Percentiles rank a stretch among this genome's conserved stretches.
These are phyloP conservation scores for Rhodamnia argentea DNA, from an alignment of 345 rosid genomes.

Conservation along the genomic window DNA sequence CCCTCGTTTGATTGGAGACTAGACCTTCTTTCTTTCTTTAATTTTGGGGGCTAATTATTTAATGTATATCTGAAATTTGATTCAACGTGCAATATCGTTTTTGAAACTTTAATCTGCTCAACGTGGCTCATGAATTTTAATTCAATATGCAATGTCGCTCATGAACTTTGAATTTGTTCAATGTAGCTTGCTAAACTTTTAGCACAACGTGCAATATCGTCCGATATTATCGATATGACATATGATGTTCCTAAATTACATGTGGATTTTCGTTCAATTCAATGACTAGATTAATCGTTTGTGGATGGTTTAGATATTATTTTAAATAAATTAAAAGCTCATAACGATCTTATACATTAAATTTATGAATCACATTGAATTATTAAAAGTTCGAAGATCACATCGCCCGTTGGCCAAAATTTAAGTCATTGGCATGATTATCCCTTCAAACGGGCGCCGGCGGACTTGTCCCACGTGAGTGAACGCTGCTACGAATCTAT, in stretches of 20 bases:
- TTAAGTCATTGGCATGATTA: background rate
- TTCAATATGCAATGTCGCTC: background rate
- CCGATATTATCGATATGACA: background rate
- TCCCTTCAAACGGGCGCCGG: background rate
- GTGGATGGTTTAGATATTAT: rapidly evolving
- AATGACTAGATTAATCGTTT: rapidly evolving
- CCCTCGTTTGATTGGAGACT: background rate
- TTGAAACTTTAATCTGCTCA: too few relatives aligned
- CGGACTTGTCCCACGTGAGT: background rate
- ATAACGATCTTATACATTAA: rapidly evolving
- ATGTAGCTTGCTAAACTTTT: too few relatives aligned
- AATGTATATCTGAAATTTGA: background rate
- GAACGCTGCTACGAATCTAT: background rate
- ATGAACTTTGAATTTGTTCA: too few relatives aligned
- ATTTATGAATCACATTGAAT: rapidly evolving
- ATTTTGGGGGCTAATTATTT: background rate
- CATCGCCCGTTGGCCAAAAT: rapidly evolving
- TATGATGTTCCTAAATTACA: background rate
- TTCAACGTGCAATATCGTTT: rapidly evolving
- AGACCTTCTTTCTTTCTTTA: background rate
- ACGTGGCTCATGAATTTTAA: background rate
- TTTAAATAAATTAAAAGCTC: background rate
- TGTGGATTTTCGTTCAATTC: background rate
- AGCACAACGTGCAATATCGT: too few relatives aligned
- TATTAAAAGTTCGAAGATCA: background rate